Evolutionary conservation across 805 yeast species (phyloP).

Genomic region (Isabelozyma gotoi): DNA sequence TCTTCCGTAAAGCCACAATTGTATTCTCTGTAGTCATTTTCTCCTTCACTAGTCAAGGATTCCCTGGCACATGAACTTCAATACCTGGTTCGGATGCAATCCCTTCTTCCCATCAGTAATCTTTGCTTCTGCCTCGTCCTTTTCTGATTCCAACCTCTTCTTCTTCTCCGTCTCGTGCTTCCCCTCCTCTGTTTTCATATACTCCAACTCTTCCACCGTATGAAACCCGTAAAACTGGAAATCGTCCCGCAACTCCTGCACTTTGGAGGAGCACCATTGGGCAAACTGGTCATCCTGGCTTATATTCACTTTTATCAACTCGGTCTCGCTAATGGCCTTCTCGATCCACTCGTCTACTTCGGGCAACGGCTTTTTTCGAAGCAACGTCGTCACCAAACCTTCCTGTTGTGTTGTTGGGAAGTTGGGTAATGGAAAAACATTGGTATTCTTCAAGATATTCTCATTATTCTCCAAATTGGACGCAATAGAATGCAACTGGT

Average conservation of each 20-base stretch:
- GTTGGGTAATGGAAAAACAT: conserved; percentile 77
- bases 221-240: conserved; percentile 64
- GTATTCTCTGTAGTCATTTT: too few species aligned
- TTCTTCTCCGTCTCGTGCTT: conserved; percentile 24
- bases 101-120: conserved; percentile 24
- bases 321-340: conserved; percentile 24
- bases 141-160: conserved; percentile 15
- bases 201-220: conserved; percentile 47
- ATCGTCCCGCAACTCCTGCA: conserved; percentile 52
- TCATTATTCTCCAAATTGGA: conserved; percentile 62
- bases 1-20: too few species aligned
- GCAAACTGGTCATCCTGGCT: conserved; percentile 61
- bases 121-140: conserved; percentile 23
- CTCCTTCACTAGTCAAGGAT: conserved; percentile 11
- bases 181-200: conserved; percentile 31
- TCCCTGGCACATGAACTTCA: conserved; percentile 42
- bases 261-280: conserved; percentile 62
- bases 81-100: conserved; percentile 33
- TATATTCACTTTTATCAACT: conserved; percentile 23
- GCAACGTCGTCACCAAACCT: conserved; percentile 75
- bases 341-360: conserved; percentile 88
- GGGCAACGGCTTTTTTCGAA: conserved; percentile 86
- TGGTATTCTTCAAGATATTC: conserved; percentile 60
- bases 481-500: conserved; percentile 81
- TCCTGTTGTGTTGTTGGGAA: conserved; percentile 87